Base-by-base conservation (phyloP, 2,329 filamentous ascomycete species). In the Fusarium nelsonii region DNA sequence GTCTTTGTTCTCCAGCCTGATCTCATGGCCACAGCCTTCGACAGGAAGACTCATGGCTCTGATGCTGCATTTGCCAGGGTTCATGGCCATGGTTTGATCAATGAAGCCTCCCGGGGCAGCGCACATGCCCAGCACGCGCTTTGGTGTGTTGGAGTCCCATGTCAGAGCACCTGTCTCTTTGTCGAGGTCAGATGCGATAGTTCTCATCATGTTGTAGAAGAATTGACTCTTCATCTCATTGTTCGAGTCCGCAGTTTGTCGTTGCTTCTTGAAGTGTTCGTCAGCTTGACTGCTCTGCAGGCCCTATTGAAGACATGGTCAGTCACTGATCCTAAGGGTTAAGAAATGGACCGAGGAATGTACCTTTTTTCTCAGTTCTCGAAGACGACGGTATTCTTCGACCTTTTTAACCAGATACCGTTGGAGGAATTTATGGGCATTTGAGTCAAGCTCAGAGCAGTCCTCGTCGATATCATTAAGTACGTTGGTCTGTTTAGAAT, bases 81-180 rank as follows among this genome's bases (percentile, higher is more conserved):
- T 83, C 12, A 68, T 61, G 6, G 72, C 36, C 28, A 86, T 64
- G 0, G 79, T 79, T 10, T 73, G 75, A 0, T 69, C 63, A 4
- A 84, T 74, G 65, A 86, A 89, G 2, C 83, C 86, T 6, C 86
- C 86, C 0, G 86, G 86, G 0, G 86, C 86, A 78, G 85, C 83
- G 73, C 86, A 87, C 63, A 87, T 78, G 65, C 89, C 86, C 2
- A 89, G 81, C 20, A 88, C 78, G 10, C 44, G 46, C 30, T 26
- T 32, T 5, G 50, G 54, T 3, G 48, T 28, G 6, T 16, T 20
- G n/a, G 32, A 4, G 6, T 3, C 20, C 15, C 80, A 59, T 12
- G 46, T 59, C n/a, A 84, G 75, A 15, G 75, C 79, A 4, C 60
- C 53, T 1, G 78, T 81, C 0, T 54, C 52, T 1, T 36, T 10